A percentile compares a stretch with the other conserved stretches of the same genome.
These are phyloP conservation scores for Papilionanthe hybrid DNA, from an alignment of 116 monocot genomes.

Conservation along the genomic window DNA sequence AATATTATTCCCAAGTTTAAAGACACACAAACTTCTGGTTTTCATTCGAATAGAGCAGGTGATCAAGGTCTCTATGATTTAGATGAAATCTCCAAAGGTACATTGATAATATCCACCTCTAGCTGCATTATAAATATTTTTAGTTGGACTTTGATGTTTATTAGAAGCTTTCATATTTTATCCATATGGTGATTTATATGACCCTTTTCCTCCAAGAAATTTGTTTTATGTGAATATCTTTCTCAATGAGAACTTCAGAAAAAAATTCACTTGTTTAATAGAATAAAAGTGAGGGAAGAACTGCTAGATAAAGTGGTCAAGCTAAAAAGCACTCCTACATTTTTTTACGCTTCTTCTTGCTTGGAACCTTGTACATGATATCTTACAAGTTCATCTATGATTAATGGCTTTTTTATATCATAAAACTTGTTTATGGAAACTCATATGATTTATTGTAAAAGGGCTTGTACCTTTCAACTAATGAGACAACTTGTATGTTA, in stretches of 20 bases:
- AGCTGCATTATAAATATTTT: background rate
- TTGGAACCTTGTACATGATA: no score
- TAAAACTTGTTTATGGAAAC: no score
- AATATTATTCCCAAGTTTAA: slow-evolving; percentile 30
- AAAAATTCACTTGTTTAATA: background rate
- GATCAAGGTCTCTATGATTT: slow-evolving; percentile 10
- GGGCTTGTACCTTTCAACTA: no score
- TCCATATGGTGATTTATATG: background rate
- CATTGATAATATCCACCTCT: background rate
- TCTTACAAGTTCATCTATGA: no score
- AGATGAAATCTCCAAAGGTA: slow-evolving; percentile 23
- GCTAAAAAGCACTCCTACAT: no score
- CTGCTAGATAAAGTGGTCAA: no score
- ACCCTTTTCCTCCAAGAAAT: background rate
- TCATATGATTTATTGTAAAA: no score
- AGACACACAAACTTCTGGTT: slow-evolving; percentile 9
- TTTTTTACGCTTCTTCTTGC: no score
- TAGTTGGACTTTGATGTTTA: background rate
- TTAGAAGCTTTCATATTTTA: no score
- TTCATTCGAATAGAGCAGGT: slow-evolving; percentile 18
- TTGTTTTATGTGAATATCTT: background rate
- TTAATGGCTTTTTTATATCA: no score
- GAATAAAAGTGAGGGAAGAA: no score
- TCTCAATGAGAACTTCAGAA: background rate
- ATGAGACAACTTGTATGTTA: no score